Conservation (phyloP, 148 eudicot genomes). For the Fagopyrum tataricum region DNA sequence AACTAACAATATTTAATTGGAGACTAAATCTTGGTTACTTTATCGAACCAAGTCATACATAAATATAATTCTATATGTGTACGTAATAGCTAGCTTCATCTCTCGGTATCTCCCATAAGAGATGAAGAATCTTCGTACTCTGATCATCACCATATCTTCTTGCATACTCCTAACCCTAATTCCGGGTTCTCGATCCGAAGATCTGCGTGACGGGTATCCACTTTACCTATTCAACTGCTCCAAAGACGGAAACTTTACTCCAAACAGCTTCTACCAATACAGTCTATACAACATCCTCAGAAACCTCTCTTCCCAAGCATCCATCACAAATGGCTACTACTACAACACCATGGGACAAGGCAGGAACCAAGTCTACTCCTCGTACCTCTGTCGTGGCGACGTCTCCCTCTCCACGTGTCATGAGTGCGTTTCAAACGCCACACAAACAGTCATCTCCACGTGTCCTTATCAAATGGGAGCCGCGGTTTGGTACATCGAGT, state of each 20-base stretch:
- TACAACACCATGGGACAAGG: neutral
- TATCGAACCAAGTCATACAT: neutral
- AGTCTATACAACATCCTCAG: constrained; percentile 6
- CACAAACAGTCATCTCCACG: neutral
- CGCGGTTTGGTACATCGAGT: constrained; percentile 11
- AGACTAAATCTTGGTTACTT: no score
- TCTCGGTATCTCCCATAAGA: no score
- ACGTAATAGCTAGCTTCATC: neutral
- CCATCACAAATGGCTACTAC: neutral
- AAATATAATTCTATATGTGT: no score
- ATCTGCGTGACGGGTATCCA: neutral
- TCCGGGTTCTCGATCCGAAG: neutral
- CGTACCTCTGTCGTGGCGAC: constrained; percentile 10
- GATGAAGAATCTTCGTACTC: no score
- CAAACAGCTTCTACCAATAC: constrained; percentile 8
- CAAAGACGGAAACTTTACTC: constrained; percentile 2
- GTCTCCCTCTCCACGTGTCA: neutral
- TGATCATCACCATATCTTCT: neutral
- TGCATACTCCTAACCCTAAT: neutral
- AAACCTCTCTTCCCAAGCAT: constrained; percentile 2
- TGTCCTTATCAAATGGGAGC: neutral
- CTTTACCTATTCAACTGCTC: constrained; percentile 4
- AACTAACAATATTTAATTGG: neutral
- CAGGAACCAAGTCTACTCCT: neutral
- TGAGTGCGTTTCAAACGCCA: neutral